Conservation (phyloP, 2,329 filamentous ascomycete species). For the Apiospora aurea region DNA sequence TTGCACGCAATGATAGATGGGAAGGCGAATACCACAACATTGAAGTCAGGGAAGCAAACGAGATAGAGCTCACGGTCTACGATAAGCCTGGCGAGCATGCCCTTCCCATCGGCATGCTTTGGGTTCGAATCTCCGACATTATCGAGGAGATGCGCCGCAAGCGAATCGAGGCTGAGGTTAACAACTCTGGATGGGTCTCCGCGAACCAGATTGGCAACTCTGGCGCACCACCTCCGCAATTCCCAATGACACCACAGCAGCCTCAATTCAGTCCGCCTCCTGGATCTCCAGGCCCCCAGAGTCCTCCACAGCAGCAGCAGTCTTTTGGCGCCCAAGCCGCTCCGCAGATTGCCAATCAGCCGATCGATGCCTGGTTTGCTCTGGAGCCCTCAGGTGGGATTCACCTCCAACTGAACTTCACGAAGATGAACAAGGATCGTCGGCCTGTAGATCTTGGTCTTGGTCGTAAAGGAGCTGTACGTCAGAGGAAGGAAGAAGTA, state of each 20-base stretch:
- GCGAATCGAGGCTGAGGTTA: constrained; percentile 95
- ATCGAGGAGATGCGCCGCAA: constrained; percentile 97
- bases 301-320: constrained; percentile 38
- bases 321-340: constrained; percentile 48
- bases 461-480: constrained; percentile 92
- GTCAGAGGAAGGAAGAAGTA: constrained; percentile 96
- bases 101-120: constrained; percentile 91
- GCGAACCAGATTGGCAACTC: constrained; percentile 85
- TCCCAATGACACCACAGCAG: constrained; percentile 62
- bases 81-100: constrained; percentile 92
- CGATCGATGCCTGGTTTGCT: constrained; percentile 96
- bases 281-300: constrained; percentile 47
- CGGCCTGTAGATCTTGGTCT: constrained; percentile 87
- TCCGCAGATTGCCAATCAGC: constrained; percentile 61
- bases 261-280: constrained; percentile 55
- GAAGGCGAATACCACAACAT: constrained; percentile 89
- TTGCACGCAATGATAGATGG: constrained; percentile 88
- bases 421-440: constrained; percentile 86
- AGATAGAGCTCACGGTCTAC: constrained; percentile 97
- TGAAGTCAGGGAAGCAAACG: constrained; percentile 97
- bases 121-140: constrained; percentile 96
- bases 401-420: constrained; percentile 88
- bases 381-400: constrained; percentile 93
- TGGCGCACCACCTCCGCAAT: constrained; percentile 58
- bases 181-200: constrained; percentile 94